Percentiles rank a stretch among this genome's conserved stretches.
Conservation (phyloP, 805 yeast genomes). For the Ogataea allantospora region DNA sequence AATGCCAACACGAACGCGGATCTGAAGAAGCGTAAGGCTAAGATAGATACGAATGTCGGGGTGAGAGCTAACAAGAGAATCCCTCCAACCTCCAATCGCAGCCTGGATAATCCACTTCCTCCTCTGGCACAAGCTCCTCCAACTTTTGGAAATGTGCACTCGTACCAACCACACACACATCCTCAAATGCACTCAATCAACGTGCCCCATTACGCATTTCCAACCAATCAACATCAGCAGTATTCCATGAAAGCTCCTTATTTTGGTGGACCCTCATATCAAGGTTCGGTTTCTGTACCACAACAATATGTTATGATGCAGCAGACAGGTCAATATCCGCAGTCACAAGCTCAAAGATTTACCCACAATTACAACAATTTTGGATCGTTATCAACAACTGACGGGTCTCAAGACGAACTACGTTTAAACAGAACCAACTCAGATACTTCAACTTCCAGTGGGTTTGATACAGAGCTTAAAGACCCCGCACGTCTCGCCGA, state of each 20-base stretch:
- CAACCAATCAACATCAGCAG: constrained; percentile 16
- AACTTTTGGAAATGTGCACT: constrained; percentile 14
- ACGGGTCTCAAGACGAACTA: constrained; percentile 31
- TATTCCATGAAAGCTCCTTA: constrained; percentile 11
- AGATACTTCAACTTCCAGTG: constrained; percentile 30
- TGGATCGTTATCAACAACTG: constrained; percentile 28
- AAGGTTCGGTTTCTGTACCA: constrained; percentile 6
- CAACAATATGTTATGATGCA: constrained; percentile 18
- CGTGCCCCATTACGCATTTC: constrained; percentile 17
- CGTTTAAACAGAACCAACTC: constrained; percentile 26
- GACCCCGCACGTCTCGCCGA: constrained; percentile 15
- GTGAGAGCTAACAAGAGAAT: constrained; percentile 13
- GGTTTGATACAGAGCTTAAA: constrained; percentile 18
- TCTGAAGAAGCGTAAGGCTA: constrained; percentile 30
- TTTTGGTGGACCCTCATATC: constrained; percentile 4
- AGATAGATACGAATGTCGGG: constrained; percentile 30
- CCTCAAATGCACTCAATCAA: neutral
- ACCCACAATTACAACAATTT: constrained; percentile 24
- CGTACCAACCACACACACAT: neutral
- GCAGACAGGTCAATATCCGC: constrained; percentile 18
- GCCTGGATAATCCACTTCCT: neutral
- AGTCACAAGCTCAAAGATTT: constrained; percentile 19
- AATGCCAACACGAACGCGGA: constrained; percentile 11
- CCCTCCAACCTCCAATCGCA: constrained; percentile 2
- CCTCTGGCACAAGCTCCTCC: constrained; percentile 15